Percentiles rank a stretch among this genome's conserved stretches.
phyloP scores from a whole-genome alignment of 2,329 filamentous ascomycete species.

The Fusarium cyanostomum region DNA sequence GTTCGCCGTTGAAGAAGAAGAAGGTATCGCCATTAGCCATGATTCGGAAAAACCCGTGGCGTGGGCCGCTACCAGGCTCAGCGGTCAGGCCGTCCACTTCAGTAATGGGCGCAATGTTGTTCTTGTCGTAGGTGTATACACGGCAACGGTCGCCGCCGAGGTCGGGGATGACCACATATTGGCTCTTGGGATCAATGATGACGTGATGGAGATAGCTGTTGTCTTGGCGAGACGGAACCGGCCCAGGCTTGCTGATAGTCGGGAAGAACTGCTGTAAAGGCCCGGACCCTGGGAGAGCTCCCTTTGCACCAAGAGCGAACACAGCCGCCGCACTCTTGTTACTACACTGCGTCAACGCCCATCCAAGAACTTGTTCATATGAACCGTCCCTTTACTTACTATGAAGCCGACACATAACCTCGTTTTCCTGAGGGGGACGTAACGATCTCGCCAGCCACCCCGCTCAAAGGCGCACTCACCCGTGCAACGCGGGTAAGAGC shows the following conservation, averaged over 20 bases:
- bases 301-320: conserved; percentile 24
- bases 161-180: conserved; percentile 35
- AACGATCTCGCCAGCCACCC: conserved; percentile 33
- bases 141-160: conserved; percentile 35
- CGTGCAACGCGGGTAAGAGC: conserved; percentile 19
- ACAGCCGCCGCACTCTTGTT: conserved; percentile 25
- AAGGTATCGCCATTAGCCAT: conserved; percentile 34
- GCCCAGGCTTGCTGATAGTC: conserved; percentile 29
- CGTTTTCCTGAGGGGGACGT: conserved; percentile 21
- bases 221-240: conserved; percentile 34
- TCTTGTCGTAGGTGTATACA: conserved; percentile 35
- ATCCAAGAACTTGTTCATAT: neutral
- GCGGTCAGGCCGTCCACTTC: conserved; percentile 27
- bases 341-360: conserved; percentile 6
- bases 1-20: conserved; percentile 40
- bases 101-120: conserved; percentile 31
- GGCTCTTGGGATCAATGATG: conserved; percentile 35
- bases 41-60: conserved; percentile 38
- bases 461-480: conserved; percentile 18
- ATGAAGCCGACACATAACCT: conserved; percentile 35
- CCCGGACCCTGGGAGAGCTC: conserved; percentile 23
- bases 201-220: conserved; percentile 39
- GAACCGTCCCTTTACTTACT: conserved; percentile 16
- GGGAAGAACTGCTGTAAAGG: conserved; percentile 32
- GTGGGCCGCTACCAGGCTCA: conserved; percentile 28